A percentile compares a stretch with the other conserved stretches of the same genome.
phyloP scores from a whole-genome alignment of 2,329 filamentous ascomycete species.

The Aspergillus ibericus region DNA sequence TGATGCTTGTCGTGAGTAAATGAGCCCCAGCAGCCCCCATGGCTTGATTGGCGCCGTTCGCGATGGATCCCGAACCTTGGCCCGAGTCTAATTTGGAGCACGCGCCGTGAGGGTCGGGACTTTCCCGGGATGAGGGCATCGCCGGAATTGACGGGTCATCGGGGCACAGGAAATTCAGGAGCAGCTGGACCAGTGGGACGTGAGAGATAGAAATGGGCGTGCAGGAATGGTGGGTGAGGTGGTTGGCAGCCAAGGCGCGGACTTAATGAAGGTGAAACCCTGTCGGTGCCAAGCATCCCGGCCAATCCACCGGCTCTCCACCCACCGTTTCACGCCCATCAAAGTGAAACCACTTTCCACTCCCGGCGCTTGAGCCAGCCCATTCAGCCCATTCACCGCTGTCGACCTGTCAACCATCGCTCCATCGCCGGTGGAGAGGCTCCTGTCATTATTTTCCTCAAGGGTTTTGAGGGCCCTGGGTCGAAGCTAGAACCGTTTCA shows the following conservation, averaged over 20 bases:
- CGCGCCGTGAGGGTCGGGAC: neutral
- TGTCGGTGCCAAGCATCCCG: conserved; percentile 17
- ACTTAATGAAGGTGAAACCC: conserved; percentile 27
- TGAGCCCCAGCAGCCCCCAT: neutral
- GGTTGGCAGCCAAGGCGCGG: conserved; percentile 3
- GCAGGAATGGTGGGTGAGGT: neutral
- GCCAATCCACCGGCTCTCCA: conserved; percentile 14
- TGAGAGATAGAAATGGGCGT: neutral
- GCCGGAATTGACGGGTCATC: too few relatives aligned
- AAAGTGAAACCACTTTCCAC: conserved; percentile 20
- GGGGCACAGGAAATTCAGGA: conserved; percentile 1
- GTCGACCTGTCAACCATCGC: conserved; percentile 1
- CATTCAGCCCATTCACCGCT: neutral
- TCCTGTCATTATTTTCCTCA: conserved; percentile 7
- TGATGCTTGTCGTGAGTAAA: conserved; percentile 1
- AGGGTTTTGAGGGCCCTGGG: neutral
- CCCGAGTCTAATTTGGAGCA: neutral
- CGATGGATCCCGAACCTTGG: neutral
- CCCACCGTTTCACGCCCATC: conserved; percentile 19
- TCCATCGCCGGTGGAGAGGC: conserved; percentile 12
- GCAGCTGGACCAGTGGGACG: neutral
- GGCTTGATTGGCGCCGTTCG: neutral
- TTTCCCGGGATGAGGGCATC: neutral
- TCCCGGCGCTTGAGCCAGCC: conserved; percentile 15
- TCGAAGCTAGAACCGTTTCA: conserved; percentile 15